Evolutionary conservation across 257 asterid species (phyloP), one percentile per base, ranked within the genome.

Genomic region (Solanum tarijense): DNA sequence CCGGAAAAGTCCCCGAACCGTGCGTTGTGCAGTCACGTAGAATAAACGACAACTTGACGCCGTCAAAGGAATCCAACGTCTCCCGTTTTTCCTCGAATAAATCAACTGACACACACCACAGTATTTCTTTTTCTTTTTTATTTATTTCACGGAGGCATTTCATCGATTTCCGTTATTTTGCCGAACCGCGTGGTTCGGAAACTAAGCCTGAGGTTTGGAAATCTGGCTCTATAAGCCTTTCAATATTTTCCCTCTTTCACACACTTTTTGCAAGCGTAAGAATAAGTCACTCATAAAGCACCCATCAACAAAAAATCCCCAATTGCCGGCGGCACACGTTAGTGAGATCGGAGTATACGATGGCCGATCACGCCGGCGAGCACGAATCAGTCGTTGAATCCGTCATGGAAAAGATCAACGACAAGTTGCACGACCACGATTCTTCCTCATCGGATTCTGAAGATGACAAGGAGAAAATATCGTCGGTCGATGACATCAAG

Each of bases 371-470:
- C 89, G 89, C 90, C 89, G 93, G 90, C 79, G 95, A 92, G 38
- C 93, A 91, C 87, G 95, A 93, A 39, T 60, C 98, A 12, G 88
- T 83, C 14, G 90, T 90, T 71, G 99, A 94, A 89, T 95, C 99
- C 10, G 75, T 95, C 74, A 87, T 92, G 83, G 96, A 95, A 21
- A 92, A 94, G 92, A 94, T 96, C 90, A 88, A 95, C 3, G 98
- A 94, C 74, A 96, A 92, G 52, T 91, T 95, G 72, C 93, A 92
- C 87, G 93, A 90, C 62, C 89, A 91, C 88, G 94, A 93, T 88
- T 96, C 99, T 10, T 94, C 96, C 6, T 92, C 98, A 11, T 95
- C 98, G 2, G 98, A 92, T 90, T 95, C 98, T 29, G 99, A 96
- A 69, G 92, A 90, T 36, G 96, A 88, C 41, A 90, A 75, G 78